phyloP scores from a whole-genome alignment of 257 asterid species.

The Fraxinus excelsior region DNA sequence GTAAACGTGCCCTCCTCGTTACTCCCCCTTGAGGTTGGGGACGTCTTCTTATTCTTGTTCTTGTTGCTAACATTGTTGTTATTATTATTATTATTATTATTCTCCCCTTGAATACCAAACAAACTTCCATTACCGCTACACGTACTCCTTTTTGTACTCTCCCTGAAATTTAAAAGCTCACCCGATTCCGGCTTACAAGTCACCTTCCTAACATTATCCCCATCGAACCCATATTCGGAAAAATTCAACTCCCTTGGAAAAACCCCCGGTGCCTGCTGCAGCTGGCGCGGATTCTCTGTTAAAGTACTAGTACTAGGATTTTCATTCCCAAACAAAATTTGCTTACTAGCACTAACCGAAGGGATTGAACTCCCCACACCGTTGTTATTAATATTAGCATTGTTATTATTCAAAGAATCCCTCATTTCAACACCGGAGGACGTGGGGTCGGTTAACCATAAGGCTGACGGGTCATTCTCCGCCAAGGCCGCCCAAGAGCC shows the following conservation, averaged over 20 bases:
- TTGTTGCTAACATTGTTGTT: neutral
- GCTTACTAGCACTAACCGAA: constrained; percentile 32
- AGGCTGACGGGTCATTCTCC: constrained; percentile 61
- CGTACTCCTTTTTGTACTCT: constrained; percentile 32
- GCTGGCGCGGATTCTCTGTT: constrained; percentile 47
- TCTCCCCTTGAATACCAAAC: constrained; percentile 39
- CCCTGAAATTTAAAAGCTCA: constrained; percentile 66
- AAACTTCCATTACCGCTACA: constrained; percentile 35
- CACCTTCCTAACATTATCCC: constrained; percentile 32
- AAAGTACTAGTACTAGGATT: constrained; percentile 46
- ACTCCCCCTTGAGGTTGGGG: constrained; percentile 55
- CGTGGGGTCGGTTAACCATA: constrained; percentile 68
- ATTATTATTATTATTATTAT: neutral
- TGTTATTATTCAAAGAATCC: constrained; percentile 28
- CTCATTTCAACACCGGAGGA: constrained; percentile 42
- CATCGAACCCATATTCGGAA: constrained; percentile 49
- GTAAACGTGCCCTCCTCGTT: constrained; percentile 75
- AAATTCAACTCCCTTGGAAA: constrained; percentile 51
- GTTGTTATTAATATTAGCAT: neutral
- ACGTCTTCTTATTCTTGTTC: constrained; percentile 40
- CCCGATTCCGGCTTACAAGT: constrained; percentile 57
- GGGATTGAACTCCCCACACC: constrained; percentile 34
- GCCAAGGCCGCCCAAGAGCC: constrained; percentile 50
- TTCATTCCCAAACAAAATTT: constrained; percentile 36
- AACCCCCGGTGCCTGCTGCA: constrained; percentile 42